phyloP scores from a whole-genome alignment of 1,284 basidiomycete species.

The Malassezia brasiliensis region DNA sequence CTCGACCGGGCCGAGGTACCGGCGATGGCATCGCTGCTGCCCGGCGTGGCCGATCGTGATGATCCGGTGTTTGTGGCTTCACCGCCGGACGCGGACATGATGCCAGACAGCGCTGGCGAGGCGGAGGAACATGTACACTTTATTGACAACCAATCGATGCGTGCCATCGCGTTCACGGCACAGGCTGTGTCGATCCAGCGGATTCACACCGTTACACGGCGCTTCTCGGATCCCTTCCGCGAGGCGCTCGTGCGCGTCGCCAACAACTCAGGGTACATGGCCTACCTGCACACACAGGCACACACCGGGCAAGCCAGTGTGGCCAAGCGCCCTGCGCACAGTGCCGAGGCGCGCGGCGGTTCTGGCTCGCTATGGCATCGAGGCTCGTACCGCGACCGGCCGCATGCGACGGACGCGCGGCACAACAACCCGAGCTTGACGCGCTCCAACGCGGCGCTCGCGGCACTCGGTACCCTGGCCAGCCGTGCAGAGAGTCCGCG shows the following conservation, averaged over 20 bases:
- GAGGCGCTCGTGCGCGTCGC: conserved; percentile 31
- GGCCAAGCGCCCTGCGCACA: neutral
- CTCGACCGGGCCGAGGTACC: conserved; percentile 40
- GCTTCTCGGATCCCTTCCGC: conserved; percentile 43
- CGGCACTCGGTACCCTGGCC: neutral
- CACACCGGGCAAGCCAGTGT: neutral
- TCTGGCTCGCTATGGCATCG: neutral
- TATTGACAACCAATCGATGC: conserved; percentile 36
- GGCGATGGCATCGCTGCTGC: conserved; percentile 20
- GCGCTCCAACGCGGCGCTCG: conserved; percentile 3
- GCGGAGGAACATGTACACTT: conserved; percentile 18
- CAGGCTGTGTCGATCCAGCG: conserved; percentile 38
- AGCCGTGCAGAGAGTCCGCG: neutral
- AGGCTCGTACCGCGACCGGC: neutral
- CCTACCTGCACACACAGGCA: neutral
- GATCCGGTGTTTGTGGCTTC: conserved; percentile 11
- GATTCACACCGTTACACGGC: conserved; percentile 37
- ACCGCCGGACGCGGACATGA: conserved; percentile 17
- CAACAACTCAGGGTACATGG: conserved; percentile 19
- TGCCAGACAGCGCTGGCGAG: conserved; percentile 1
- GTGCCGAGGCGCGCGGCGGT: neutral
- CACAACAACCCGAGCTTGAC: neutral
- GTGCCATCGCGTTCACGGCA: conserved; percentile 41
- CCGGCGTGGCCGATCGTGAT: conserved; percentile 10
- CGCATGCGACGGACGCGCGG: neutral